Conservation (phyloP, 768 basidiomycete genomes). For the Artomyces pyxidatus region DNA sequence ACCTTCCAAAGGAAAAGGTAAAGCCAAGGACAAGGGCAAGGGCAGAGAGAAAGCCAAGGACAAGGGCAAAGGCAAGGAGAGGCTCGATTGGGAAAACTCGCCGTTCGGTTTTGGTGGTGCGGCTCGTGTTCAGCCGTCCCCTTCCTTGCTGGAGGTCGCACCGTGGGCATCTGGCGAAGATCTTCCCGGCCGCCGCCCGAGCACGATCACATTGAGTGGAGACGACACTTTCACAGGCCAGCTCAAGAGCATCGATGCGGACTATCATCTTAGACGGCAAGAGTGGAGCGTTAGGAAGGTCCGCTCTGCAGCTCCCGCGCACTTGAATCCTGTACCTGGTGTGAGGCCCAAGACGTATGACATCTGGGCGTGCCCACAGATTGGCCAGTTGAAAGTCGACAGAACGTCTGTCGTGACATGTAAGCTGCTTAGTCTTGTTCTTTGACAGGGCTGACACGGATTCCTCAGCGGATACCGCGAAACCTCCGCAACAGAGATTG, state of each 20-base stretch:
- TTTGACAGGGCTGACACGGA: slow-evolving; percentile 1
- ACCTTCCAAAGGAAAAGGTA: not conserved
- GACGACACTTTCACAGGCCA: slow-evolving; percentile 33
- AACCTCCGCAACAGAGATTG: slow-evolving; percentile 62
- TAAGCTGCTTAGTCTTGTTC: slow-evolving; percentile 7
- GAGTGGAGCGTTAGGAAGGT: slow-evolving; percentile 51
- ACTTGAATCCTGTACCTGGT: no score
- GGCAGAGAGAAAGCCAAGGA: not conserved
- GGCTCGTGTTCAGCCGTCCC: no score
- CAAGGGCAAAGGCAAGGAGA: not conserved
- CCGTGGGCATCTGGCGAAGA: not conserved
- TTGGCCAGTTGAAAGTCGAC: slow-evolving; percentile 24
- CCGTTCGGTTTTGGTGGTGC: not conserved
- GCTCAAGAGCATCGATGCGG: slow-evolving; percentile 30
- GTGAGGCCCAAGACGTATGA: slow-evolving; percentile 7
- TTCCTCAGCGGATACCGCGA: slow-evolving; percentile 39
- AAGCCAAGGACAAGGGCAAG: not conserved
- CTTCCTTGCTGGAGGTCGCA: not conserved
- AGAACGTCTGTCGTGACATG: slow-evolving; percentile 9
- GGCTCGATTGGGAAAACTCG: not conserved
- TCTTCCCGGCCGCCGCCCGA: not conserved
- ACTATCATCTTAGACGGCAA: slow-evolving; percentile 30
- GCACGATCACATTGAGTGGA: slow-evolving; percentile 5
- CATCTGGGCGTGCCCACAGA: slow-evolving; percentile 23
- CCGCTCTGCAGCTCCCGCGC: slow-evolving; percentile 13